Conservation (phyloP, 1,284 basidiomycete genomes). For the Cutaneotrichosporon sp. region DNA sequence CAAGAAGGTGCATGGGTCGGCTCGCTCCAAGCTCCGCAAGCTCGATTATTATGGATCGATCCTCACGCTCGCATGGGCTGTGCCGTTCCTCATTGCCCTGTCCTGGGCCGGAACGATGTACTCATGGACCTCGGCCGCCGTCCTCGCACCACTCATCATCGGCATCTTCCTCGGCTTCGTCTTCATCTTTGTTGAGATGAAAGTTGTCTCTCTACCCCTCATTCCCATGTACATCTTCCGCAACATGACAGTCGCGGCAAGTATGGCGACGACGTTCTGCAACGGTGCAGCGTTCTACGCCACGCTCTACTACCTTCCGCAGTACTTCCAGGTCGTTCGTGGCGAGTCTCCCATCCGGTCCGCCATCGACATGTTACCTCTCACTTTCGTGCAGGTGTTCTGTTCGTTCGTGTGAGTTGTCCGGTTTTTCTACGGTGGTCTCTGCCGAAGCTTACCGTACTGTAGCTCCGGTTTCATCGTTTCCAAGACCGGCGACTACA, state of each 20-base stretch:
- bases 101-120: constrained; percentile 71
- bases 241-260: constrained; percentile 64
- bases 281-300: constrained; percentile 56
- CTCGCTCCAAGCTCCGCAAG: constrained; percentile 60
- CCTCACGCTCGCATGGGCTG: constrained; percentile 61
- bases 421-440: background rate
- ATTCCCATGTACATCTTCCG: constrained; percentile 70
- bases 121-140: constrained; percentile 63
- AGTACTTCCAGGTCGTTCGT: constrained; percentile 70
- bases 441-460: background rate
- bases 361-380: constrained; percentile 64
- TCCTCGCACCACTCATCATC: constrained; percentile 62
- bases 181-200: constrained; percentile 72
- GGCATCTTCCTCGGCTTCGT: constrained; percentile 59
- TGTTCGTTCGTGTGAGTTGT: constrained; percentile 38
- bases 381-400: constrained; percentile 63
- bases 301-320: constrained; percentile 56
- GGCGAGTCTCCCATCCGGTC: constrained; percentile 62
- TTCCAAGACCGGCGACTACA: constrained; percentile 64
- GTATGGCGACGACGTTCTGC: constrained; percentile 65
- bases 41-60: constrained; percentile 66
- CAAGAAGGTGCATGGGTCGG: constrained; percentile 64
- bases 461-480: constrained; percentile 60
- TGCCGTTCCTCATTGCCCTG: constrained; percentile 65
- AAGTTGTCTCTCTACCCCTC: constrained; percentile 64